Evolutionary conservation across 1,284 basidiomycete genomes (phyloP), one percentile per base, ranked within the genome.

Genomic region (Apiotrichum brassicae): DNA sequence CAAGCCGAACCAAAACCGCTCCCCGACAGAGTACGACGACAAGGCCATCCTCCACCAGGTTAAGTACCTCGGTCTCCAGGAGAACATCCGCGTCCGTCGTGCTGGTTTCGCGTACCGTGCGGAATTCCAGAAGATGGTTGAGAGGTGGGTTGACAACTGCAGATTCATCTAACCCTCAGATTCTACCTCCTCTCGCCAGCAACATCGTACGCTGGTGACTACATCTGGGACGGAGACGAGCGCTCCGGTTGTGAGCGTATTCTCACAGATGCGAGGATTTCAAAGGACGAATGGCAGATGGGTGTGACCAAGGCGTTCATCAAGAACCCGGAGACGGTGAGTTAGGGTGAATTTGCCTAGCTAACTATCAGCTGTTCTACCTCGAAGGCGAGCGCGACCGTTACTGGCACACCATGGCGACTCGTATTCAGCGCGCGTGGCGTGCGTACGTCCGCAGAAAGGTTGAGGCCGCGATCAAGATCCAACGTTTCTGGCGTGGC

Each of bases 401-500:
- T 51, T 99, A 98, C 75, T 99, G 95, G 95, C 95, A 99, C 74
- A 97, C 97, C 69, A 99, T 98, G 94, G 94, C 94, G 0, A 83
- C 77, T 35, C 85, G 94, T 43, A 99, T 99, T 48, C 95, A 99
- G 74, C 84, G 94, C 33, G 92, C 92, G 5, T 99, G 85, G 82
- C 81, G 94, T 54, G 94, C 95, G 68, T 97, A 94, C 70, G 81
- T 94, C 78, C 82, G 94, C 19, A 91, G 95, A 76, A 91, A 90
- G 75, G 81, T 93, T 60, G 95, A 97, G 68, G 94, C 91, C 61
- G 95, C 95, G 9, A 82, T 81, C 39, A 85, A 92, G 55, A 98
- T 99, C 54, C 95, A 98, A 72, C 78, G 93, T 43, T 97, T 97
- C 81, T 99, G 94, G 94, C 90, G 86, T 76, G 91, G 91, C 71